phyloP scores from a whole-genome alignment of 2,329 filamentous ascomycete genomes.

The Lanzia echinophila region DNA sequence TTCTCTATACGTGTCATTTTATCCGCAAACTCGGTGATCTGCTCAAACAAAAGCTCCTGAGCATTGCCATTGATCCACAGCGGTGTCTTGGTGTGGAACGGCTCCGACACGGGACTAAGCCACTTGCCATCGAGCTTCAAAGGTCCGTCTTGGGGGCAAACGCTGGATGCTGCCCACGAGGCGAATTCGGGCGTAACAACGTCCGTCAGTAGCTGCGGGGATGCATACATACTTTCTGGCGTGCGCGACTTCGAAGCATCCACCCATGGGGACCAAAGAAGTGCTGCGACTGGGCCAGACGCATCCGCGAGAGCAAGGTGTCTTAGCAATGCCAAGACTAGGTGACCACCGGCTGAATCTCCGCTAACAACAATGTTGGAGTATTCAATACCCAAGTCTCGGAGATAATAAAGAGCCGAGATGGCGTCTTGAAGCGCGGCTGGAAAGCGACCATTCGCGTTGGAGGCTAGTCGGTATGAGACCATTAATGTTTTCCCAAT shows the following conservation, averaged over 20 bases:
- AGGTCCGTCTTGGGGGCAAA: slow-evolving; percentile 22
- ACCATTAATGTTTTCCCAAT: neutral
- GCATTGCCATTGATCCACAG: slow-evolving; percentile 37
- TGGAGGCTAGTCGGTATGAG: slow-evolving; percentile 31
- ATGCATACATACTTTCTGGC: slow-evolving; percentile 25
- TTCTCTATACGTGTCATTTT: slow-evolving; percentile 31
- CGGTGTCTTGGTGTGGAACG: slow-evolving; percentile 34
- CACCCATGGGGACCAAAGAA: slow-evolving; percentile 38
- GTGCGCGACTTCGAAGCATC: slow-evolving; percentile 24
- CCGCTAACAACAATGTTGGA: slow-evolving; percentile 38
- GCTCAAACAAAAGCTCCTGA: slow-evolving; percentile 36
- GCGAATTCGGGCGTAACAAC: slow-evolving; percentile 35
- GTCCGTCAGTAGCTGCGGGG: slow-evolving; percentile 31
- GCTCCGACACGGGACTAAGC: slow-evolving; percentile 30
- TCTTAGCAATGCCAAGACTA: slow-evolving; percentile 38
- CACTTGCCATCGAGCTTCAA: slow-evolving; percentile 31
- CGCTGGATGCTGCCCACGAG: slow-evolving; percentile 37
- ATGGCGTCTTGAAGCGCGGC: slow-evolving; percentile 43
- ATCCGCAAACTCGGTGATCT: slow-evolving; percentile 33
- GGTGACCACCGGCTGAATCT: slow-evolving; percentile 44
- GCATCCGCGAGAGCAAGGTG: slow-evolving; percentile 34
- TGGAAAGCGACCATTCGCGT: slow-evolving; percentile 39
- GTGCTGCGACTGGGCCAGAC: slow-evolving; percentile 31
- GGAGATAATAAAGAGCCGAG: slow-evolving; percentile 39
- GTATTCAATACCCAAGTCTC: slow-evolving; percentile 34